Conservation (phyloP, 2,329 filamentous ascomycete genomes). For the Aspergillus ochraceus region DNA sequence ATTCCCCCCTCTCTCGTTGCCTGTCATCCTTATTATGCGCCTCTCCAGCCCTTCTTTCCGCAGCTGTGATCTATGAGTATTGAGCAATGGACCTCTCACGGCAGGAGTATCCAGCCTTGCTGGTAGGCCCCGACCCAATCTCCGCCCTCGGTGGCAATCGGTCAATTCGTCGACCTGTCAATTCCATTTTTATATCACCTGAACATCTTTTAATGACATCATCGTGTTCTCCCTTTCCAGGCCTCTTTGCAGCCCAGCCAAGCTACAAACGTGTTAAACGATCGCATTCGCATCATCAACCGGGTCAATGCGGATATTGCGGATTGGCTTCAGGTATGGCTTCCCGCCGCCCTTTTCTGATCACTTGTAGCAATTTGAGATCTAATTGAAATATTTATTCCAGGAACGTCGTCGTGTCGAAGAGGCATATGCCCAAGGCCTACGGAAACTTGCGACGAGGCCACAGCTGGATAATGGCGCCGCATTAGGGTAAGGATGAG, state of each 20-base stretch:
- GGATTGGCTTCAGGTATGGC: conserved; percentile 88
- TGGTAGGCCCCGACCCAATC: conserved; percentile 61
- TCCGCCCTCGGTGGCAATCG: neutral
- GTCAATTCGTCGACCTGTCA: neutral
- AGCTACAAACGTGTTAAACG: conserved; percentile 77
- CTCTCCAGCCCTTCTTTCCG: conserved; percentile 21
- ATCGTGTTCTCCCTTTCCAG: conserved; percentile 49
- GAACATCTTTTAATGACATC: neutral
- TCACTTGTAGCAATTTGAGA: conserved; percentile 2
- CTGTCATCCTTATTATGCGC: conserved; percentile 32
- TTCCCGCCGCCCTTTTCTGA: conserved; percentile 7
- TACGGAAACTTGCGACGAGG: conserved; percentile 77
- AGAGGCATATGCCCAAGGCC: conserved; percentile 78
- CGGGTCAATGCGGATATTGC: conserved; percentile 88
- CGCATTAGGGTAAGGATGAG: conserved; percentile 75
- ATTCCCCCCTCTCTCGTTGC: conserved; percentile 17
- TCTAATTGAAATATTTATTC: conserved; percentile 10
- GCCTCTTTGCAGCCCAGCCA: conserved; percentile 76
- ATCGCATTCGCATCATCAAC: conserved; percentile 82
- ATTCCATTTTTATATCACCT: neutral
- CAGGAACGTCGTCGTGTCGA: conserved; percentile 92
- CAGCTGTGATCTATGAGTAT: conserved; percentile 27
- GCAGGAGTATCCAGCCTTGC: conserved; percentile 89
- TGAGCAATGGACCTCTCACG: conserved; percentile 71
- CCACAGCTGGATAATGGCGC: conserved; percentile 72